Evolutionary conservation across 2,329 filamentous ascomycete species (phyloP).

Genomic region (Botrytis paeoniae): DNA sequence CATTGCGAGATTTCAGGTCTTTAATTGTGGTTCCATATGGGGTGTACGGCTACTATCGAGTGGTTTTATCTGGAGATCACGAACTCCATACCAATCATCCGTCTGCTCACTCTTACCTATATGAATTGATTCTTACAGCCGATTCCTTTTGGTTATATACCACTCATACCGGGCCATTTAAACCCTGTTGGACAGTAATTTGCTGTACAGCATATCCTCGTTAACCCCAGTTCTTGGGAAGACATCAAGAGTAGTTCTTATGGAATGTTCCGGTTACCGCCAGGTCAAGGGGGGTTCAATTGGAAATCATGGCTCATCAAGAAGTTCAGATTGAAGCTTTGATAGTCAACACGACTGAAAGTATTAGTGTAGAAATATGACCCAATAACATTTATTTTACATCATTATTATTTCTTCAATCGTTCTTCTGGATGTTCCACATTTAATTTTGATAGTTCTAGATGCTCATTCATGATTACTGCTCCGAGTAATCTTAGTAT

Average conservation of each 20-base stretch:
- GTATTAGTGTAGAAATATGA: neutral
- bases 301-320: neutral
- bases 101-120: neutral
- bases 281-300: neutral
- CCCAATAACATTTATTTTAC: neutral
- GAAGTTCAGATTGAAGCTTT: neutral
- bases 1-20: neutral
- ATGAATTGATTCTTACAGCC: neutral
- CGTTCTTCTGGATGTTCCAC: neutral
- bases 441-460: neutral
- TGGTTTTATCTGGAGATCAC: neutral
- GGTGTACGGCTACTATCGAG: neutral
- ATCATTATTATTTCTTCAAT: neutral
- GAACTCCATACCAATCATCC: neutral
- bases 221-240: fast-evolving
- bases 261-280: neutral
- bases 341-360: neutral
- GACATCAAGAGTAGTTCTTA: neutral
- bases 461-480: neutral
- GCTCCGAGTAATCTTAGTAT: neutral
- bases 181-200: neutral
- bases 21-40: neutral
- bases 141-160: neutral
- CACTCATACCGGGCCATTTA: neutral
- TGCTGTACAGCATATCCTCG: fast-evolving